A percentile compares a stretch with the other conserved stretches of the same genome.
Evolutionary conservation across 768 basidiomycete species (phyloP).

Genomic region (Suillus clintonianus): DNA sequence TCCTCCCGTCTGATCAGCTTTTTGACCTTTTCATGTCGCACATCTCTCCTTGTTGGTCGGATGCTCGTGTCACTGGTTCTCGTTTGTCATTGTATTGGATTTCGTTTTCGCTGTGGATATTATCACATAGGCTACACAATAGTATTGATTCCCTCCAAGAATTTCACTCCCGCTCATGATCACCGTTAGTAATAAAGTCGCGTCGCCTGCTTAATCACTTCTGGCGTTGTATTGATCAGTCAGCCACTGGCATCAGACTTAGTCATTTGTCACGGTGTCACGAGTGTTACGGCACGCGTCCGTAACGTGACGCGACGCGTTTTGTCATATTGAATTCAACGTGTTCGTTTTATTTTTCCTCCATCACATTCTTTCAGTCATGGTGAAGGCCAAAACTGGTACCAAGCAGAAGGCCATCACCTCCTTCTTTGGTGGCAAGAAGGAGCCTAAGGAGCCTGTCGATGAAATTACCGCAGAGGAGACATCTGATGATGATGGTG

Average conservation of each 20-base stretch:
- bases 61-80: neutral
- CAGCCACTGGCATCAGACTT: too few relatives aligned
- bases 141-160: too few relatives aligned
- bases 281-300: slow-evolving; percentile 9
- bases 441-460: slow-evolving; percentile 14
- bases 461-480: slow-evolving; percentile 12
- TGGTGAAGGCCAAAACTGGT: slow-evolving; percentile 50
- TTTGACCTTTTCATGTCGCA: neutral
- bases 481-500: slow-evolving; percentile 13
- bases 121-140: neutral
- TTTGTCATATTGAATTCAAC: neutral
- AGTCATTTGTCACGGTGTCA: slow-evolving; percentile 1
- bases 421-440: slow-evolving; percentile 53
- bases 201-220: too few relatives aligned
- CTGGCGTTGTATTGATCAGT: too few relatives aligned
- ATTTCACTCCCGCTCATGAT: too few relatives aligned
- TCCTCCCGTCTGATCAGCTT: neutral
- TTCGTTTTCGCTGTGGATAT: neutral
- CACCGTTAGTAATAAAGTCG: neutral
- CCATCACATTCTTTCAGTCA: slow-evolving; percentile 25
- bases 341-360: neutral
- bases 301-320: slow-evolving; percentile 13
- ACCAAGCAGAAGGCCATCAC: slow-evolving; percentile 54
- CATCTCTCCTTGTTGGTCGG: neutral
- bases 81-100: neutral